phyloP scores from a whole-genome alignment of 2,329 filamentous ascomycete genomes.

The Scortechinia acanthostroma region DNA sequence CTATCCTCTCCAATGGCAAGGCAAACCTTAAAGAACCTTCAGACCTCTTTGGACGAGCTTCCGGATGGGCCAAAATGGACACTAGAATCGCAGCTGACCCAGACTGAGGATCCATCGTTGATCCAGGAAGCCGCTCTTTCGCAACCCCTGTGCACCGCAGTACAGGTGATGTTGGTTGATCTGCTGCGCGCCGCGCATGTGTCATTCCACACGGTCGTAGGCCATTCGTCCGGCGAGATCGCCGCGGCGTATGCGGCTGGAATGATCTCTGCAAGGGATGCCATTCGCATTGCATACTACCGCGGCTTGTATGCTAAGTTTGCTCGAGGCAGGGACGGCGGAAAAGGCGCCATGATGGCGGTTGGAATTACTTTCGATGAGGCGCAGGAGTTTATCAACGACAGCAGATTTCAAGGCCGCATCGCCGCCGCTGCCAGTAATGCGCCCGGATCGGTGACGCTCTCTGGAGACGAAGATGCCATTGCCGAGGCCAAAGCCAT shows the following conservation, averaged over 20 bases:
- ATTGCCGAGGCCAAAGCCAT: constrained; percentile 6
- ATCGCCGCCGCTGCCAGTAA: constrained; percentile 3
- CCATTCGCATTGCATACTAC: neutral
- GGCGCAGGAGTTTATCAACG: constrained; percentile 14
- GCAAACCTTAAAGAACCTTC: constrained; percentile 11
- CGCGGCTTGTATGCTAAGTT: neutral
- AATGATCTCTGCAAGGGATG: neutral
- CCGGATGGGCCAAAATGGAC: too few relatives aligned
- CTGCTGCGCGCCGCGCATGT: constrained; percentile 20
- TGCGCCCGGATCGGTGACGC: neutral
- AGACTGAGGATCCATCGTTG: constrained; percentile 13
- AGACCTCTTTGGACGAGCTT: constrained; percentile 9
- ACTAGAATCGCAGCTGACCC: neutral
- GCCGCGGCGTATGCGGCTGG: constrained; percentile 4
- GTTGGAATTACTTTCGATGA: constrained; percentile 18
- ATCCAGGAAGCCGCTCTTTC: constrained; percentile 28
- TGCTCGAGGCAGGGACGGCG: constrained; percentile 3
- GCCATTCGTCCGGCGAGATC: constrained; percentile 14
- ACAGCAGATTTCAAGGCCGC: constrained; percentile 9
- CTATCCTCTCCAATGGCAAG: constrained; percentile 8
- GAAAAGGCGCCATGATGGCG: constrained; percentile 23
- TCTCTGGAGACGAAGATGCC: constrained; percentile 5
- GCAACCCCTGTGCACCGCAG: constrained; percentile 42
- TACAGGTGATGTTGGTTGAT: constrained; percentile 37
- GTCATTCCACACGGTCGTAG: constrained; percentile 13